Conservation (phyloP, 1,139 yeast species). For the Blastobotrys aristatus region DNA sequence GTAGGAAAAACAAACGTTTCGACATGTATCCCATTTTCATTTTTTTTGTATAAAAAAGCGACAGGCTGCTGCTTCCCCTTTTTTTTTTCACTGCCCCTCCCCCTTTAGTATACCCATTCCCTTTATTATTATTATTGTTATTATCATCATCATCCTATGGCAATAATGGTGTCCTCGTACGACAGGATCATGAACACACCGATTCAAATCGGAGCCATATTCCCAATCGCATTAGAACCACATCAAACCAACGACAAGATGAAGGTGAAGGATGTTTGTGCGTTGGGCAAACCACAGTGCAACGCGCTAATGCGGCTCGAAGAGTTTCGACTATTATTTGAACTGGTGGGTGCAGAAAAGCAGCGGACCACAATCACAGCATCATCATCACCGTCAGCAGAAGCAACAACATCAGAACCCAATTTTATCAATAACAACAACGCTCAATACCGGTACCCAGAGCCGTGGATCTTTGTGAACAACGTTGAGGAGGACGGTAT, state of each 20-base stretch:
- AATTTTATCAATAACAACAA: not conserved
- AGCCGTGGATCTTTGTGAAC: slow-evolving; percentile 63
- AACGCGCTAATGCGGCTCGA: slow-evolving; percentile 7
- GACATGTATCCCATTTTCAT: too few relatives aligned
- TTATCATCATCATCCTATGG: too few relatives aligned
- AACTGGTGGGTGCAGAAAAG: slow-evolving; percentile 7
- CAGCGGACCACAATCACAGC: too few relatives aligned
- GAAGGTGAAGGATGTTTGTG: slow-evolving; percentile 7
- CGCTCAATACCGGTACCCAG: slow-evolving; percentile 29
- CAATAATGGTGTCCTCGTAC: slow-evolving; percentile 9
- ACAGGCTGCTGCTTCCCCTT: too few relatives aligned
- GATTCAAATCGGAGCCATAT: slow-evolving; percentile 6
- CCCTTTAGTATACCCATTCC: too few relatives aligned
- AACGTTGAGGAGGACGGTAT: slow-evolving; percentile 7
- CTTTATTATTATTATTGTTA: too few relatives aligned
- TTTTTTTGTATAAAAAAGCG: too few relatives aligned
- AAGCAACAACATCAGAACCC: too few relatives aligned
- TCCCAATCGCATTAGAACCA: slow-evolving; percentile 3
- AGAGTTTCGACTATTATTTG: slow-evolving; percentile 4
- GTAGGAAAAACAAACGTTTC: too few relatives aligned
- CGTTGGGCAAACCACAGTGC: slow-evolving; percentile 5
- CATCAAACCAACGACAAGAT: slow-evolving; percentile 8
- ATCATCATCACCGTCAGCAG: too few relatives aligned
- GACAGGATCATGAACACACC: slow-evolving; percentile 9
- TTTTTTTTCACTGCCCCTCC: too few relatives aligned